phyloP scores from a whole-genome alignment of 192 early-diverging fungal species.

The Podila epicladia region DNA sequence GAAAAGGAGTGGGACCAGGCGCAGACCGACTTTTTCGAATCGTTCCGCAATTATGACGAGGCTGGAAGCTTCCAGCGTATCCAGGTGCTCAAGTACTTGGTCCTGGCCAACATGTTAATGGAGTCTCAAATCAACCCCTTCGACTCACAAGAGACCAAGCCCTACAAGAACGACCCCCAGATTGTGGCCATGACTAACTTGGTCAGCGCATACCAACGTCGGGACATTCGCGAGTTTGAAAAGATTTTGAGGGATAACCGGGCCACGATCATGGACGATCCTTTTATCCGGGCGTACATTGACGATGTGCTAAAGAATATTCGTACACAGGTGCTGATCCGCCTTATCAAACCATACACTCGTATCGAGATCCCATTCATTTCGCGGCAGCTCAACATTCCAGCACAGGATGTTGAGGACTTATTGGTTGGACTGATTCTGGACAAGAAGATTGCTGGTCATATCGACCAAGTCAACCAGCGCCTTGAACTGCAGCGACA shows the following conservation, averaged over 20 bases:
- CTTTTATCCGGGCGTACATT: conserved; percentile 91
- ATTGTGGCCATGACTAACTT: conserved; percentile 95
- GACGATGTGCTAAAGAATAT: conserved; percentile 94
- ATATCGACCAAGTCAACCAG: conserved; percentile 92
- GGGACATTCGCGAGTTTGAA: conserved; percentile 91
- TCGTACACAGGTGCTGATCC: conserved; percentile 88
- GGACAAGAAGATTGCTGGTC: conserved; percentile 85
- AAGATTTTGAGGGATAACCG: conserved; percentile 80
- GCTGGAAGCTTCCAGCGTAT: conserved; percentile 94
- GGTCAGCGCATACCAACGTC: conserved; percentile 89
- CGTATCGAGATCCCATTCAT: conserved; percentile 87
- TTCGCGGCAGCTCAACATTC: conserved; percentile 84
- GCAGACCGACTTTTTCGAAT: conserved; percentile 95
- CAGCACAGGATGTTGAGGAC: conserved; percentile 81
- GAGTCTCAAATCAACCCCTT: conserved; percentile 97
- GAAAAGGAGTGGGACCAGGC: conserved; percentile 95
- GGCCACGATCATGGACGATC: conserved; percentile 85
- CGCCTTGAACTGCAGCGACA: conserved; percentile 76
- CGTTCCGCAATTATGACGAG: conserved; percentile 98
- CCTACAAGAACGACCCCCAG: conserved; percentile 92
- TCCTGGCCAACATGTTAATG: conserved; percentile 96
- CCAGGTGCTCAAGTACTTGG: conserved; percentile 93
- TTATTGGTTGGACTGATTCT: conserved; percentile 89
- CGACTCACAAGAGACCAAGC: conserved; percentile 96
- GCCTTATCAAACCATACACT: conserved; percentile 91